Conservation (phyloP, 2,329 filamentous ascomycete species). For the Dendryphion nanum region DNA sequence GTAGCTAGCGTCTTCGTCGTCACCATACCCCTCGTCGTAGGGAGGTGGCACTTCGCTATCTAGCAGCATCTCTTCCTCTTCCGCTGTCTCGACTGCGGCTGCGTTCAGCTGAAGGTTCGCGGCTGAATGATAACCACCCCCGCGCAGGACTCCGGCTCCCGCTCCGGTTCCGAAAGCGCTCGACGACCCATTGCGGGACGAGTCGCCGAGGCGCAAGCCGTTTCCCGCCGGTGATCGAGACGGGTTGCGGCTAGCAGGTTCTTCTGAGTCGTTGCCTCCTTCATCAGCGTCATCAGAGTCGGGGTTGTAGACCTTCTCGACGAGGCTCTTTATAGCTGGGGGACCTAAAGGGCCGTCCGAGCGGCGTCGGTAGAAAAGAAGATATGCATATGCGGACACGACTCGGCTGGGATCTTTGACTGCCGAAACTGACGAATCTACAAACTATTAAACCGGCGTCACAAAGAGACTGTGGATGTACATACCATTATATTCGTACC, state of each 20-base stretch:
- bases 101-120: slow-evolving; percentile 33
- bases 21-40: slow-evolving; percentile 24
- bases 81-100: slow-evolving; percentile 34
- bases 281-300: slow-evolving; percentile 38
- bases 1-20: slow-evolving; percentile 16
- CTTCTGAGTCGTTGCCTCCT: slow-evolving; percentile 37
- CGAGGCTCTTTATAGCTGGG: slow-evolving; percentile 67
- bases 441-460: slow-evolving; percentile 40
- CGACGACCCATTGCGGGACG: slow-evolving; percentile 88
- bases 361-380: slow-evolving; percentile 92
- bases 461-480: slow-evolving; percentile 1
- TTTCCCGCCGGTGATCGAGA: slow-evolving; percentile 66
- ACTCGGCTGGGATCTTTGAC: slow-evolving; percentile 60
- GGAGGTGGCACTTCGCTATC: slow-evolving; percentile 9
- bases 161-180: slow-evolving; percentile 80
- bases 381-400: slow-evolving; percentile 77
- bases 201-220: slow-evolving; percentile 82
- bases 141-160: slow-evolving; percentile 47
- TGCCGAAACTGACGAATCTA: slow-evolving; percentile 73
- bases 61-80: slow-evolving; percentile 12
- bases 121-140: slow-evolving; percentile 34
- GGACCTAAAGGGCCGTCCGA: slow-evolving; percentile 77
- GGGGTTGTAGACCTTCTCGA: slow-evolving; percentile 58
- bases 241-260: slow-evolving; percentile 22
- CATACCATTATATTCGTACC: slow-evolving; percentile 95